Percentiles rank a stretch among this genome's conserved stretches.
Conservation (phyloP, 148 eudicot genomes). For the Fagopyrum tataricum region DNA sequence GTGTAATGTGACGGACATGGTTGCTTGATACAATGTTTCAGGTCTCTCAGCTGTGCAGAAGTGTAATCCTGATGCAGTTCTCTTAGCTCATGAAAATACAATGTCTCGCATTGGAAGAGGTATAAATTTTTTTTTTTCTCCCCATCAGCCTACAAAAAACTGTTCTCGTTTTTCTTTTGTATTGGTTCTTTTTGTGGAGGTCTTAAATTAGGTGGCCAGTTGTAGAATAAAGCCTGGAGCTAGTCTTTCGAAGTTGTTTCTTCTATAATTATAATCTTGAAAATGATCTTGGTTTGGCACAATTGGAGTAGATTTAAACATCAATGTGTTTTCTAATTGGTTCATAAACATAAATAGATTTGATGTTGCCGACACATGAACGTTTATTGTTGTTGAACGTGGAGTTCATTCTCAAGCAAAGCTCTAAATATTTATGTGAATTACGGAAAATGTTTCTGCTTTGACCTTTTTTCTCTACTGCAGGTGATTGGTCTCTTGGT, state of each 20-base stretch:
- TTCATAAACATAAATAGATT: not conserved
- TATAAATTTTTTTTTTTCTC: conserved; percentile 22
- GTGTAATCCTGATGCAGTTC: too few species aligned
- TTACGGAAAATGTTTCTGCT: not conserved
- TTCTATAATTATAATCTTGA: not conserved
- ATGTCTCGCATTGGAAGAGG: conserved; percentile 62
- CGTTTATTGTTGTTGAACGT: not conserved
- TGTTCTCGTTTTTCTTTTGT: not conserved
- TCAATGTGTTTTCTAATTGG: not conserved
- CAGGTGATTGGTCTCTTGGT: conserved; percentile 79
- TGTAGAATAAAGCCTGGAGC: not conserved
- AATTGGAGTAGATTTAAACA: not conserved
- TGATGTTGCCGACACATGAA: not conserved
- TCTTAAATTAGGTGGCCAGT: not conserved
- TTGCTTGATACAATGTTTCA: too few species aligned
- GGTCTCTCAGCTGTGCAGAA: too few species aligned
- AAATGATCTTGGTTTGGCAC: not conserved
- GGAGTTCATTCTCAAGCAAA: not conserved
- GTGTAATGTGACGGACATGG: conserved; percentile 1
- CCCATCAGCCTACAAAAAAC: not conserved
- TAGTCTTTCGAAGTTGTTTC: not conserved
- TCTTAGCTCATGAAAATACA: conserved; percentile 35
- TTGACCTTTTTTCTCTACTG: conserved; percentile 15
- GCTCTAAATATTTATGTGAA: not conserved
- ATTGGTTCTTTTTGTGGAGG: not conserved